Base-by-base conservation (phyloP, 1,139 yeast genomes). In the Zygoascus hellenicus region DNA sequence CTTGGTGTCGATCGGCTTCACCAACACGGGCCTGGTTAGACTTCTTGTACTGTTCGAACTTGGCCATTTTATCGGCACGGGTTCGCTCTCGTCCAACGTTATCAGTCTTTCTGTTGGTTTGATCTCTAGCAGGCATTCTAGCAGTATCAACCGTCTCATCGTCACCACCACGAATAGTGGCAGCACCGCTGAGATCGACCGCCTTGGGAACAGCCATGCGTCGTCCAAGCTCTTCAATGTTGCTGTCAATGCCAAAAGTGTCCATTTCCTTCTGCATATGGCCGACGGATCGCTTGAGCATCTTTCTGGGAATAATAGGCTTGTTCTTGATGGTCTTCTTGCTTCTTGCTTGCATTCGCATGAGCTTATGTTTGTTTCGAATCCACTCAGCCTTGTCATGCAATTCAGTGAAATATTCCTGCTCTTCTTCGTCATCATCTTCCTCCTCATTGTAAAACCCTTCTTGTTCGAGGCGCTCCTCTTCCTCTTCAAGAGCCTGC, bases 401-500 rank as follows among this genome's bases (percentile, higher is more conserved):
- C 51, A 92, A 75, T 47, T 87, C 96, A 42, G 74, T 79, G 36
- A 77, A 72, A 56, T 85, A 95, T 51, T 80, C 86, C 51, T 67
- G 66, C 49, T 66, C 69, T 49, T 66, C 53, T 26, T 73, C 77
- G 58, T 75, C 81, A 54, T 79, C 76, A 47, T 83, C 94, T 44
- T 83, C 81, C 62, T 89, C 96, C 39, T 95, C 83, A 59, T 89
- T 94, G 68, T 92, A 92, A 74, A 94, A 94, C 29, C 99, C 99
- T 71, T 90, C 96, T 48, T 77, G 72, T 68, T 90, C 96, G 59
- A 92, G 79, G 64, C 81, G 79, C 68, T 90, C 97, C 73, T 92
- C 99, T 69, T 92, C 99, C 54, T 86, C 97, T 71, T 92, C 99
- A 57, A 92, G 76, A 14, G 96, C 96, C 69, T 87, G 88, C 65